phyloP scores from a whole-genome alignment of 176 grass and related monocot genomes.

The Tuctoria greenei region DNA sequence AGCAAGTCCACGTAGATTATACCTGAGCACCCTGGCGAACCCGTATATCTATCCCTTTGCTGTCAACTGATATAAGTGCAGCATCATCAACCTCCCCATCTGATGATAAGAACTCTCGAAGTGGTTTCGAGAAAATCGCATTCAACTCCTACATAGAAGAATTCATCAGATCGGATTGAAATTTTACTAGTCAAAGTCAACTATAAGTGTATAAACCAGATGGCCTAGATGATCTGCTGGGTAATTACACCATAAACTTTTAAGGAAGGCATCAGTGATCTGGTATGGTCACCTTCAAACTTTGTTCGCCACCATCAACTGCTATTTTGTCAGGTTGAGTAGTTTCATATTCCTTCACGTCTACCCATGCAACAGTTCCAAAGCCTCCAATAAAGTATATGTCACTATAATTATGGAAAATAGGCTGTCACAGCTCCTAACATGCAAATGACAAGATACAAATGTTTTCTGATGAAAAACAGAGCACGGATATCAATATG shows the following conservation, averaged over 20 bases:
- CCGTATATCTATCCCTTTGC: slow-evolving; percentile 95
- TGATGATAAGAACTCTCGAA: slow-evolving; percentile 74
- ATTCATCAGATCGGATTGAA: slow-evolving; percentile 4
- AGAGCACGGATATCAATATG: background rate
- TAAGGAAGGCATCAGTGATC: background rate
- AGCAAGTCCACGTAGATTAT: slow-evolving; percentile 11
- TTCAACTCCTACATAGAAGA: slow-evolving; percentile 70
- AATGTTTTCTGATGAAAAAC: background rate
- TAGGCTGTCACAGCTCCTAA: slow-evolving; percentile 23
- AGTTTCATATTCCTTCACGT: slow-evolving; percentile 84
- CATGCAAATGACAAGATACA: background rate
- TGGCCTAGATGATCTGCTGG: background rate
- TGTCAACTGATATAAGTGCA: slow-evolving; percentile 97
- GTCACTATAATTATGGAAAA: slow-evolving; percentile 55
- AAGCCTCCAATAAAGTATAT: slow-evolving; percentile 99
- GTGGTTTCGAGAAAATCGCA: slow-evolving; percentile 89
- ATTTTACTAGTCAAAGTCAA: background rate
- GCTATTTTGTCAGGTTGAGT: slow-evolving; percentile 93
- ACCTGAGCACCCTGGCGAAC: slow-evolving; percentile 99
- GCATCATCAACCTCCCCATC: slow-evolving; percentile 92
- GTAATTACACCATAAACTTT: slow-evolving; percentile 4
- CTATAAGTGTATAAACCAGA: background rate
- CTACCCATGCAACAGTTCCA: slow-evolving; percentile 94
- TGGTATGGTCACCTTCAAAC: slow-evolving; percentile 64
- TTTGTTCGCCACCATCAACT: slow-evolving; percentile 83